Evolutionary conservation across 768 basidiomycete genomes (phyloP).

Genomic region (Mycena filopes): DNA sequence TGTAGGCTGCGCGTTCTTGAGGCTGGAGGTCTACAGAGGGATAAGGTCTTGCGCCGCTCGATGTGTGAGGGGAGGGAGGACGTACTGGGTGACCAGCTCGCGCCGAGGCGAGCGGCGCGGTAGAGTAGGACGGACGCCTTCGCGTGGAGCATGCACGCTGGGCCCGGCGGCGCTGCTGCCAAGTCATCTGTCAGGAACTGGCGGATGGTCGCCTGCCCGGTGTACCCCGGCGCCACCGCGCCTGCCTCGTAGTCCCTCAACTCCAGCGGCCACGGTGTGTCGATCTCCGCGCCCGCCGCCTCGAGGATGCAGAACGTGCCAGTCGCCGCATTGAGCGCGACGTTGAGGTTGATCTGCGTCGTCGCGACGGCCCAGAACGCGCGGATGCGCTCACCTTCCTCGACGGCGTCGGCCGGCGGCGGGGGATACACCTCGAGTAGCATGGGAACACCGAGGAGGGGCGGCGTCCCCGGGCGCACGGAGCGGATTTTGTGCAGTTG

Average conservation of each 20-base stretch:
- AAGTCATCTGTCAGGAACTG: constrained; percentile 13
- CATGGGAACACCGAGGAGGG: constrained; percentile 1
- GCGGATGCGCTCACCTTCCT: constrained; percentile 35
- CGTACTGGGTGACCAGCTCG: constrained; percentile 8
- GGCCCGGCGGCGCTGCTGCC: neutral
- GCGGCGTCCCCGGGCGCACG: neutral
- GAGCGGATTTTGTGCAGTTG: constrained; percentile 24
- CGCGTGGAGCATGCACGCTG: constrained; percentile 11
- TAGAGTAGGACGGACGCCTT: constrained; percentile 24
- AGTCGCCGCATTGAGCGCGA: constrained; percentile 8
- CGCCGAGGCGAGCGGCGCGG: constrained; percentile 14
- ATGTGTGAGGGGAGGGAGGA: neutral
- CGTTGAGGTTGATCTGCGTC: constrained; percentile 18
- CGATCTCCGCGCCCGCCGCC: constrained; percentile 20
- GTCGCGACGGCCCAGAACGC: constrained; percentile 32
- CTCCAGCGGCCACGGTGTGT: constrained; percentile 37
- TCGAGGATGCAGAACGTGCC: constrained; percentile 31
- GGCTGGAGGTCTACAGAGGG: neutral
- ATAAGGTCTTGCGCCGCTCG: no score
- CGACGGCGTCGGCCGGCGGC: constrained; percentile 22
- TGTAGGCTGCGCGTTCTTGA: constrained; percentile 1
- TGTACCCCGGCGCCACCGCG: neutral
- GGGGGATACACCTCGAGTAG: constrained; percentile 3
- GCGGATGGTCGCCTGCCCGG: constrained; percentile 10
- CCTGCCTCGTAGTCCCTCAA: constrained; percentile 17